Base-by-base conservation (phyloP, 2,329 filamentous ascomycete genomes). In the Cercospora sp. region DNA sequence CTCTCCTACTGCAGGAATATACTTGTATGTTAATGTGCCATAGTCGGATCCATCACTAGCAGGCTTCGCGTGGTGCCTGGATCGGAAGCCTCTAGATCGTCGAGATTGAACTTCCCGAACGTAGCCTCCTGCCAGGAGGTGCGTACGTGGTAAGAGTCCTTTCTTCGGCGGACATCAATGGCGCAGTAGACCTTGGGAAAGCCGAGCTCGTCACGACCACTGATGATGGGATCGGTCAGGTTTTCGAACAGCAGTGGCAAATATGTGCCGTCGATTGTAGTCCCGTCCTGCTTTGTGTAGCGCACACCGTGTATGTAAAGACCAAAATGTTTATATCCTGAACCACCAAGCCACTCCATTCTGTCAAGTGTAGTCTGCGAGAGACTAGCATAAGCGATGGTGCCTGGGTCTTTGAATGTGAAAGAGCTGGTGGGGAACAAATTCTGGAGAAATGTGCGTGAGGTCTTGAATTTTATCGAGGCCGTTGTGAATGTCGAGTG, bases 241-340 rank as follows among this genome's bases (percentile, higher is more conserved):
- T 80, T 84, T 74, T 90, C 88, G 69, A 90, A 87, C 0, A 89
- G 77, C 0, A 89, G 79, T 0, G 86, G 83, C 43, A 89, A 74
- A 70, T 85, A 89, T 0, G 85, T 85, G 1, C 87, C 88, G 12
- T 77, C 77, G 1, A 87, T 73, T 0, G 80, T 77, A 0, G 79
- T 78, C 1, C 86, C 86, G 64, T 85, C 75, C 70, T 83, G 85
- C 1, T 78, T 81, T 0, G 77, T 81, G 70, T 88, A 89, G 69
- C 87, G 77, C 1, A 90, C 85, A 0, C 86, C 88, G 69, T 90
- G 88, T 16, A 90, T 83, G 73, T 88, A 89, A 0, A 90, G 80
- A 0, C 87, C 88, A 13, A 88, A 79, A 71, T 85, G 83, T 18
- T 79, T 83, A 74, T 90, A 90, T 0, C 88, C 87, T 0, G 79